Evolutionary conservation across 371 early-diverging fungal species (phyloP), one percentile per base, ranked within the genome.

Genomic region (Entomophthora muscae): DNA sequence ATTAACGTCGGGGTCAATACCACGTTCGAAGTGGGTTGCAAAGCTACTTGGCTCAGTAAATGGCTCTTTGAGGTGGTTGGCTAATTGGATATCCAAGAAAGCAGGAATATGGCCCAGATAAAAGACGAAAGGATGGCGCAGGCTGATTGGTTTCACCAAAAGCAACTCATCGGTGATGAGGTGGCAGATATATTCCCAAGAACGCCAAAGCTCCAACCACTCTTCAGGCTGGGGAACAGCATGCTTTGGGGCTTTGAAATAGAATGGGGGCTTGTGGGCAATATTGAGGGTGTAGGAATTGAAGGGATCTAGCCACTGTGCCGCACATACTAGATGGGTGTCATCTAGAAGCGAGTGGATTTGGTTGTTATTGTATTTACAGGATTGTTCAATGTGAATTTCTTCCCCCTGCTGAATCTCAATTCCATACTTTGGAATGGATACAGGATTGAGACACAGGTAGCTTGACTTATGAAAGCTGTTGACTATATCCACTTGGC

Each of bases 1-100:
- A 10, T 91, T 86, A 69, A 91, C 76, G 65, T 89, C 87, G 2
- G 95, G 93, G 63, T 94, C 93, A 66, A 94, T 92, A 23, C 95
- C 95, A 5, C 95, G 88, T 71, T 91, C 91, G 76, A 92, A 94
- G 63, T 91, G 88, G 29, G 76, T 74, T 2, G 83, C 75, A 72
- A 76, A 94, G 5, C 66, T 53, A 10, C 61, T 67, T 0, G 90
- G 89, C 65, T 81, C 81, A 0, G 85, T 79, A 42, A 75, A 74
- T 0, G 76, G 65, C 56, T 81, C 78, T 0, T 71, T 68, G 2
- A 81, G 67, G 21, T 78, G 78, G 12, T 81, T 76, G 0, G 89
- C 73, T 28, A 92, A 68, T 52, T 87, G 84, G n/a, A 87, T 85
- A 67, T 94, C 93, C 58, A 90, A 66, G 65, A 94, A 94, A 1